Evolutionary conservation across 257 asterid species (phyloP), one percentile per base, ranked within the genome.

Genomic region (Capsicum rhomboideum): DNA sequence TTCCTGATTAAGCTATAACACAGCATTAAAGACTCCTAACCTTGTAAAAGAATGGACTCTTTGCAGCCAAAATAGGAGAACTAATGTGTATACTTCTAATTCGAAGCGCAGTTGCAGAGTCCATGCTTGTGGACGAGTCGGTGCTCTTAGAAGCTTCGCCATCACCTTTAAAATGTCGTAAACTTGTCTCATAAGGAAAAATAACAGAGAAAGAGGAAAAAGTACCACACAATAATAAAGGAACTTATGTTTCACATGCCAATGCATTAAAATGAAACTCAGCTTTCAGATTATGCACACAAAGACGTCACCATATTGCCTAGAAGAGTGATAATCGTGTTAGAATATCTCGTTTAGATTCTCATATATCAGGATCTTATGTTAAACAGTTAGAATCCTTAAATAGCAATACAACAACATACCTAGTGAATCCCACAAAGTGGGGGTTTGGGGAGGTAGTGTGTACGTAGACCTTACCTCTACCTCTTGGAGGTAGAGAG

Each of bases 61-160:
- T 92, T 67, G 97, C 99, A 26, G 99, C 99, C 90, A 96, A 90
- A 86, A 96, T 94, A 69, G 98, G 97, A 81, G 99, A 93, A 91
- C 97, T 93, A 52, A 94, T 92, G 89, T 93, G 94, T 83, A 96
- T 59, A 21, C 91, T 91, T 90, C 87, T 90, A 59, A 93, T 93
- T 86, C 28, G 87, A 74, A 84, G 78, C 46, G 83, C 84, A 68
- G 86, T 83, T 10, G 91, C 79, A 67, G 80, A 85, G 74, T 94
- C 94, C 87, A 85, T 87, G 85, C 88, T 82, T 31, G 90, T 83
- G 29, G 90, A 84, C 54, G 90, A 69, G 66, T 90, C 91, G 69
- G 64, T 78, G 61, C 72, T 75, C 67, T 66, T 68, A 28, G 68
- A 75, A 79, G 87, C 89, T 85, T 91, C 93, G 0, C 63, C 81